Evolutionary conservation across 345 rosid species (phyloP).

Genomic region (Euclidium syriacum): DNA sequence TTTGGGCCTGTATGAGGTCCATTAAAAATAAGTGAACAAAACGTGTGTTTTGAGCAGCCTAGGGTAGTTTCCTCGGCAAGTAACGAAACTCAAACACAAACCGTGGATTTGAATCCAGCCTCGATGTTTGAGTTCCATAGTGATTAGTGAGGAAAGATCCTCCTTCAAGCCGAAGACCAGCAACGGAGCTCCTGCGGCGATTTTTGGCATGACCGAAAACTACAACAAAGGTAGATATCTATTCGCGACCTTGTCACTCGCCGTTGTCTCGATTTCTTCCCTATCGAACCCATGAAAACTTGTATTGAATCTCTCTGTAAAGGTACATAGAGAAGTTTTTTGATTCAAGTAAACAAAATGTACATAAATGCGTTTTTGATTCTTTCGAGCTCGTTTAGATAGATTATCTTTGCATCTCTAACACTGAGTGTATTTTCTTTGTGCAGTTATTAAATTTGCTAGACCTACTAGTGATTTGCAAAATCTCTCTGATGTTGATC

Average conservation of each 20-base stretch:
- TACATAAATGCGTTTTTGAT: no score
- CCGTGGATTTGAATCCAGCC: no score
- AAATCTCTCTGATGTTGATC: conserved; percentile 84
- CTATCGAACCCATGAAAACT: conserved; percentile 65
- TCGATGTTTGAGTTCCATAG: no score
- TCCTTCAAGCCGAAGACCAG: conserved; percentile 7
- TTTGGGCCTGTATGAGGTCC: no score
- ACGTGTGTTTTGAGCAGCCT: no score
- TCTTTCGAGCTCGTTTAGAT: no score
- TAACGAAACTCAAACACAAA: no score
- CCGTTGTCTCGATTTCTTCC: conserved; percentile 55
- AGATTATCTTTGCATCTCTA: no score
- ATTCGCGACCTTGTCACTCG: conserved; percentile 78
- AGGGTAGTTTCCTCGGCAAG: no score
- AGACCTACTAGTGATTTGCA: conserved; percentile 87
- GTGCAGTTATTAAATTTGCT: conserved; percentile 78
- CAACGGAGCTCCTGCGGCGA: conserved; percentile 8
- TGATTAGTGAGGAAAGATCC: conserved; percentile 44
- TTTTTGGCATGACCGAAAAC: conserved; percentile 35
- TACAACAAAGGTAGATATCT: conserved; percentile 62
- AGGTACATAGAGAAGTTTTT: conserved; percentile 35
- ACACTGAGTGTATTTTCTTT: not conserved
- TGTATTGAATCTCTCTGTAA: conserved; percentile 54
- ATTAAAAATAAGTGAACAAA: no score
- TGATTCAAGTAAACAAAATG: no score